phyloP scores from a whole-genome alignment of 345 rosid genomes.

The Eucalyptus erythrocorys region DNA sequence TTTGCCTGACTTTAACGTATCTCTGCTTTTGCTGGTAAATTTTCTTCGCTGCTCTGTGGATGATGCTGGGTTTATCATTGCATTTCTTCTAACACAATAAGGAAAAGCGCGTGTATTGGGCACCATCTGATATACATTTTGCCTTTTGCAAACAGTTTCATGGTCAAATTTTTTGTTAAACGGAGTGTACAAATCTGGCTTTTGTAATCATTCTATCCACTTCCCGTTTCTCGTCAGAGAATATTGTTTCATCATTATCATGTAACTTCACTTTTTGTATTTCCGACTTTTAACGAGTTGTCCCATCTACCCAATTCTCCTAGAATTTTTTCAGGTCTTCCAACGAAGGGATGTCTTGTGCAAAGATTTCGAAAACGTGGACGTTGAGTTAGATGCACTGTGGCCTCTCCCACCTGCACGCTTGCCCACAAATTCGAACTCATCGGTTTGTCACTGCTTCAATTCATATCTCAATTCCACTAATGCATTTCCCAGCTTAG shows the following conservation, averaged over 20 bases:
- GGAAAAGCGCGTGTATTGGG: background rate
- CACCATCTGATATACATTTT: background rate
- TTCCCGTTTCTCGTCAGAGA: background rate
- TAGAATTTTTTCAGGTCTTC: conserved; percentile 39
- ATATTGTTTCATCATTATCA: background rate
- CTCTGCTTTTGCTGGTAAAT: background rate
- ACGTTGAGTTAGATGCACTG: conserved; percentile 70
- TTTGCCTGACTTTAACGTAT: background rate
- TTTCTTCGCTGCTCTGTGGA: background rate
- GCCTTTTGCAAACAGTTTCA: background rate
- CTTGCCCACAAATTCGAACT: conserved; percentile 87
- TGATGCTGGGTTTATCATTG: background rate
- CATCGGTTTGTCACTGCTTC: conserved; percentile 23
- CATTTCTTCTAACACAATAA: background rate
- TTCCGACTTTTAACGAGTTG: background rate
- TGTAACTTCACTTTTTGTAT: background rate
- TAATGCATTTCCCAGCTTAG: background rate
- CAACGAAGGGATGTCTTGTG: conserved; percentile 78
- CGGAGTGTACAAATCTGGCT: background rate
- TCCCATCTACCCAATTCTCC: background rate
- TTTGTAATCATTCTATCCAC: background rate
- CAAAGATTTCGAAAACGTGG: conserved; percentile 81
- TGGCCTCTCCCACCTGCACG: conserved; percentile 82
- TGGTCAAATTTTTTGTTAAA: background rate
- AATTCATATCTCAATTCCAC: background rate